Evolutionary conservation across 306 rosid genomes (phyloP).

Genomic region (Pterocarpus macrocarpus): DNA sequence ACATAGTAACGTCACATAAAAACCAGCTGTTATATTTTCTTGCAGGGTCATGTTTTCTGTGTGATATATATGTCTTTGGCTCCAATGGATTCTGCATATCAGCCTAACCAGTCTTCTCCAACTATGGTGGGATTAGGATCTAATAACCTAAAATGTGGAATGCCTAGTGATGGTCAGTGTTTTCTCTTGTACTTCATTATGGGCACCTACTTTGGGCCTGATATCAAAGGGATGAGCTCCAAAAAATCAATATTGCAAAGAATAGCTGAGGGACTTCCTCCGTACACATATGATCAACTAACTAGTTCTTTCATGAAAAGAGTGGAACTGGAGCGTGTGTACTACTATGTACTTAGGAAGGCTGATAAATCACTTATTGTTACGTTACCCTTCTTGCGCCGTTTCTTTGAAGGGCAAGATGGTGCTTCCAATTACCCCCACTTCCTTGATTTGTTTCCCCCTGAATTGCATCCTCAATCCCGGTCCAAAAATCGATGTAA

Average conservation of each 20-base stretch:
- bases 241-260: slow-evolving; percentile 68
- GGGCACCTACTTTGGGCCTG: slow-evolving; percentile 76
- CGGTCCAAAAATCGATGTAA: slow-evolving; percentile 37
- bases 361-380: slow-evolving; percentile 56
- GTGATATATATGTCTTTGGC: not conserved
- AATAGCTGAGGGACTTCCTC: slow-evolving; percentile 72
- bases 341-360: slow-evolving; percentile 60
- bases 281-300: slow-evolving; percentile 62
- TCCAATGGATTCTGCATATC: slow-evolving; percentile 40
- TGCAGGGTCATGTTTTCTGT: slow-evolving; percentile 12
- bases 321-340: slow-evolving; percentile 57
- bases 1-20: not conserved
- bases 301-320: slow-evolving; percentile 53
- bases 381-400: slow-evolving; percentile 47
- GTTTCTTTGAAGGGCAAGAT: slow-evolving; percentile 52
- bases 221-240: slow-evolving; percentile 52
- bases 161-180: slow-evolving; percentile 51
- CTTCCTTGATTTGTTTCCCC: slow-evolving; percentile 68
- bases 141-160: slow-evolving; percentile 22
- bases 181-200: slow-evolving; percentile 65
- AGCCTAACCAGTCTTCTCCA: slow-evolving; percentile 12
- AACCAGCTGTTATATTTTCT: not conserved
- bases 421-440: slow-evolving; percentile 58
- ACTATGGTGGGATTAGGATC: not conserved
- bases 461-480: slow-evolving; percentile 55